Conservation (phyloP, 1,284 basidiomycete genomes). For the Ustilago curta region DNA sequence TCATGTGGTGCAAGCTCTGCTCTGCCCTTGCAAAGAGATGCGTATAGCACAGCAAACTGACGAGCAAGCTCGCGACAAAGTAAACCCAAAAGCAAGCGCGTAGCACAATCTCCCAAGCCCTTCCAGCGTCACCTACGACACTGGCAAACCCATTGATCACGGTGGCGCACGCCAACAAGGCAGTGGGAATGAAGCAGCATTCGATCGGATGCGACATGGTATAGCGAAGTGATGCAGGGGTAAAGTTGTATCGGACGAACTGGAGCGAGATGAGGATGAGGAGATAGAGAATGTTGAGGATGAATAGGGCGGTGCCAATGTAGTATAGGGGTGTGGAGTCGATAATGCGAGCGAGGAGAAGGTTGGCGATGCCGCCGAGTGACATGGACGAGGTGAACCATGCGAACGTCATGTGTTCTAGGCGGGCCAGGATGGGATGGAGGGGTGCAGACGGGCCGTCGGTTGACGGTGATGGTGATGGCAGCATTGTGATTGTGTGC, state of each 20-base stretch:
- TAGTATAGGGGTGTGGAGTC: conserved; percentile 9
- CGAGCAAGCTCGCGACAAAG: background rate
- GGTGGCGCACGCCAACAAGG: conserved; percentile 32
- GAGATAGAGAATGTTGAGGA: conserved; percentile 30
- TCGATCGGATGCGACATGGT: conserved; percentile 41
- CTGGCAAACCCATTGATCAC: conserved; percentile 17
- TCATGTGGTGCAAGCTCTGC: conserved; percentile 37
- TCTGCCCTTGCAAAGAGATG: conserved; percentile 11
- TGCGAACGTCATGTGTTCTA: conserved; percentile 37
- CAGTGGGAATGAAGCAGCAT: conserved; percentile 41
- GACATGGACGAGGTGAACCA: conserved; percentile 48
- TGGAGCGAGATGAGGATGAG: conserved; percentile 17
- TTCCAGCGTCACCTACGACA: background rate
- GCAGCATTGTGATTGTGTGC: background rate
- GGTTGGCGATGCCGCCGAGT: conserved; percentile 32
- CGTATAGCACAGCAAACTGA: conserved; percentile 27
- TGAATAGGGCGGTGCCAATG: conserved; percentile 21
- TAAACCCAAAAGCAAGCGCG: conserved; percentile 30
- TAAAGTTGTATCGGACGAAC: conserved; percentile 19
- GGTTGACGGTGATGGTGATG: background rate
- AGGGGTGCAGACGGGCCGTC: background rate
- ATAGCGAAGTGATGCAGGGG: conserved; percentile 5
- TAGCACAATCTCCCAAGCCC: background rate
- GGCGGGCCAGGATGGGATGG: conserved; percentile 1
- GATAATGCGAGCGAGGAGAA: conserved; percentile 28